A percentile compares a stretch with the other conserved stretches of the same genome.
phyloP scores from a whole-genome alignment of 2,329 filamentous ascomycete genomes.

The Triangularia setosa region DNA sequence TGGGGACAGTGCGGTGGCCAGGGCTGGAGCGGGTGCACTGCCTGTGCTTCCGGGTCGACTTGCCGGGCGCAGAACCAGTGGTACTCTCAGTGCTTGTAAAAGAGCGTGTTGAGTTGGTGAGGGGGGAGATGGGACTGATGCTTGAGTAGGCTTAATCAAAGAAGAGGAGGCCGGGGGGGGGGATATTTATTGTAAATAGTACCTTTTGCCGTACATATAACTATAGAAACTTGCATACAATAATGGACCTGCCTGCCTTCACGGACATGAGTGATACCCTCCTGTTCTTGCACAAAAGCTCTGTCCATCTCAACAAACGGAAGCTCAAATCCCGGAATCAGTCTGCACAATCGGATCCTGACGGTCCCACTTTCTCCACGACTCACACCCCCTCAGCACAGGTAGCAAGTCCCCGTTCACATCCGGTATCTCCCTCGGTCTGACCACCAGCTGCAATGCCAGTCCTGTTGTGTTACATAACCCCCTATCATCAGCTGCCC shows the following conservation, averaged over 20 bases:
- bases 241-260: no score
- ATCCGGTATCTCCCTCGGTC: slow-evolving; percentile 2
- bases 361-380: neutral
- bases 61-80: slow-evolving; percentile 15
- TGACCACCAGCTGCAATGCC: slow-evolving; percentile 6
- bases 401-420: neutral
- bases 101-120: neutral
- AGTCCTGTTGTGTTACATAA: slow-evolving; percentile 32
- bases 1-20: slow-evolving; percentile 18
- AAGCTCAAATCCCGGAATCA: slow-evolving; percentile 15
- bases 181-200: neutral
- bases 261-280: no score
- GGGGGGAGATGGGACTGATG: neutral
- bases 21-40: slow-evolving; percentile 13
- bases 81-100: slow-evolving; percentile 16
- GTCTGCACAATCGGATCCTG: slow-evolving; percentile 3
- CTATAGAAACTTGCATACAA: neutral
- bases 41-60: slow-evolving; percentile 14
- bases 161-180: neutral
- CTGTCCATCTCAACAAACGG: neutral
- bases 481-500: neutral
- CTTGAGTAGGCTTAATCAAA: neutral
- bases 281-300: no score
- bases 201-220: neutral
- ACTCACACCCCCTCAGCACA: neutral